Base-by-base conservation (phyloP, 2,329 filamentous ascomycete genomes). In the Trichophyton rubrum region DNA sequence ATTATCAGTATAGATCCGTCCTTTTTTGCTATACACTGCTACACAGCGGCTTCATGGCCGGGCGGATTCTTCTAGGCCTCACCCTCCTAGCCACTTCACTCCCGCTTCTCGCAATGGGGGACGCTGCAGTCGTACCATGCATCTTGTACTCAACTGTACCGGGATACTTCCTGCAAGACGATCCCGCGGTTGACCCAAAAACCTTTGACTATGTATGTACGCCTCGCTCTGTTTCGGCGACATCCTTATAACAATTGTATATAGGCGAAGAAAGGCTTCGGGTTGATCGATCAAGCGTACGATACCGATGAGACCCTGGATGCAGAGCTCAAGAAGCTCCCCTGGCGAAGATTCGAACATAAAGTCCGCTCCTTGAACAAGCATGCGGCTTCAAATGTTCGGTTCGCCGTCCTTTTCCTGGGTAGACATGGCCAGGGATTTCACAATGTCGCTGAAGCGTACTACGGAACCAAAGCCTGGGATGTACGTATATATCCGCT, bases 351-450 rank as follows among this genome's bases (percentile, higher is more conserved):
- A 9, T 80, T 85, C 51, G 68, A 70, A 9, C 66, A 74, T 51
- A 75, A 81, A 63, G 71, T 85, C 17, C 63, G 69, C 7, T 67
- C 69, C 2, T 67, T 84, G n/a, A 80, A 81, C 66, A 47, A 61
- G 61, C 61, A 75, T 1, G 70, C 71, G 2, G 68, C 68, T 0
- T 55, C 66, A 0, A 72, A 72, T 40, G 73, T 75, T 3, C 70
- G 71, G 24, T 85, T 83, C 70, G 80, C 80, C 58, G 71, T 86
- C 0, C 72, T 86, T 41, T 83, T 80, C 67, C 72, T 84, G 41
- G 82, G 80, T 47, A 77, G 83, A 30, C 83, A 86, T 67, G 83
- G 83, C 22, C 77, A 85, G 68, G 83, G 83, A 3, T 76, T 75
- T 62, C 81, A 85, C 70, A 86, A 86, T 66, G 81, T 82, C 11